phyloP scores from a whole-genome alignment of 495 filamentous ascomycete genomes.

The Penicillium maclennaniae region DNA sequence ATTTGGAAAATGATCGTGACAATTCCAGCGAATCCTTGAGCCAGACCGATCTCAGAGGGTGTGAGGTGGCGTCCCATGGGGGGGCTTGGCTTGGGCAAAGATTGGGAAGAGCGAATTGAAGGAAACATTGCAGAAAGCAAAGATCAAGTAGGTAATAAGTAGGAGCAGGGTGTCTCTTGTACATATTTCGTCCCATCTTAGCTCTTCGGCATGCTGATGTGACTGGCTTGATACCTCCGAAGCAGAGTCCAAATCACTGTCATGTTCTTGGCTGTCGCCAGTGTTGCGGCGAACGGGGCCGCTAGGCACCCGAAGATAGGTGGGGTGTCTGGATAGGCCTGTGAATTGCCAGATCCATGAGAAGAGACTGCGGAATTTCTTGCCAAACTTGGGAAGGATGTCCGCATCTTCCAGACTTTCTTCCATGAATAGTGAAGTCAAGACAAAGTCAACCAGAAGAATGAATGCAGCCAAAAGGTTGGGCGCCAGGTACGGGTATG shows the following conservation, averaged over 20 bases:
- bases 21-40: conserved; percentile 76
- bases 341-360: conserved; percentile 72
- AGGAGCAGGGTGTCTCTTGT: conserved; percentile 79
- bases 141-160: conserved; percentile 77
- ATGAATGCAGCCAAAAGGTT: conserved; percentile 73
- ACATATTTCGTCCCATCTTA: conserved; percentile 52
- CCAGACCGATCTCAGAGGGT: conserved; percentile 78
- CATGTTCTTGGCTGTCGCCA: conserved; percentile 32
- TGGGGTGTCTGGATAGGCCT: conserved; percentile 52
- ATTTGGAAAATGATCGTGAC: conserved; percentile 88
- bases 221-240: conserved; percentile 39
- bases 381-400: conserved; percentile 56
- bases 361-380: conserved; percentile 58
- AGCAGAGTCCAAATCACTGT: conserved; percentile 41
- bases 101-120: conserved; percentile 92
- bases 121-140: conserved; percentile 82
- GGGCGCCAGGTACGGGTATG: conserved; percentile 80
- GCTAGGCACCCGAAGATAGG: conserved; percentile 47
- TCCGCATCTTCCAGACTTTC: conserved; percentile 80
- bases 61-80: conserved; percentile 74
- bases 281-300: conserved; percentile 22
- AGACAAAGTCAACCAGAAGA: conserved; percentile 65
- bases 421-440: conserved; percentile 74
- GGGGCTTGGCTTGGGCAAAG: conserved; percentile 69
- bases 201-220: conserved; percentile 30